phyloP scores from a whole-genome alignment of 148 eudicot species.

The Vaccinium macrocarpon region DNA sequence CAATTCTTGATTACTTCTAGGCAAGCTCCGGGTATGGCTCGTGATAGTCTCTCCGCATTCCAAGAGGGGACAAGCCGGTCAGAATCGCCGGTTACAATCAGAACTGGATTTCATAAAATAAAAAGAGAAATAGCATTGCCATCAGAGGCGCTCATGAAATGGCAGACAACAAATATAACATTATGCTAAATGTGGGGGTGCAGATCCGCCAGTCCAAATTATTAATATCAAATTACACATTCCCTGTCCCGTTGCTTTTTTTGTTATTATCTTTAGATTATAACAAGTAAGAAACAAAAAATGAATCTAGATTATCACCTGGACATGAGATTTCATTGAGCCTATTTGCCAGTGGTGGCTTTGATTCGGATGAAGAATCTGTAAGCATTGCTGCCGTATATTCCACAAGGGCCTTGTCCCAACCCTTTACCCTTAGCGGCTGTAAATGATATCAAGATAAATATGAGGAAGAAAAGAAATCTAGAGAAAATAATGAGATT shows the following conservation, averaged over 20 bases:
- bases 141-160: not conserved
- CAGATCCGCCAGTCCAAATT: not conserved
- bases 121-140: not conserved
- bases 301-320: conserved; percentile 36
- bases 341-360: conserved; percentile 50
- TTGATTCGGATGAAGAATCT: conserved; percentile 55
- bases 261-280: not conserved
- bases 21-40: conserved; percentile 69
- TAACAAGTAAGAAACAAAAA: not conserved
- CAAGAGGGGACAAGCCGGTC: conserved; percentile 86
- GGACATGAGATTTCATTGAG: conserved; percentile 79
- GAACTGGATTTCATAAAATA: conserved; percentile 39
- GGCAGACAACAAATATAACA: too few species aligned
- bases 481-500: not conserved
- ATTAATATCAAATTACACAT: not conserved
- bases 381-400: conserved; percentile 63
- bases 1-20: conserved; percentile 74
- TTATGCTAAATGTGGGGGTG: not conserved
- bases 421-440: conserved; percentile 76
- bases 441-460: conserved; percentile 28
- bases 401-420: conserved; percentile 89
- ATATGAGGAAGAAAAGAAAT: not conserved
- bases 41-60: conserved; percentile 75
- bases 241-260: not conserved
- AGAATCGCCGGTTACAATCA: conserved; percentile 75